A percentile compares a stretch with the other conserved stretches of the same genome.
Evolutionary conservation across 1,139 yeast genomes (phyloP).

Genomic region (Schwanniomyces etchellsii): DNA sequence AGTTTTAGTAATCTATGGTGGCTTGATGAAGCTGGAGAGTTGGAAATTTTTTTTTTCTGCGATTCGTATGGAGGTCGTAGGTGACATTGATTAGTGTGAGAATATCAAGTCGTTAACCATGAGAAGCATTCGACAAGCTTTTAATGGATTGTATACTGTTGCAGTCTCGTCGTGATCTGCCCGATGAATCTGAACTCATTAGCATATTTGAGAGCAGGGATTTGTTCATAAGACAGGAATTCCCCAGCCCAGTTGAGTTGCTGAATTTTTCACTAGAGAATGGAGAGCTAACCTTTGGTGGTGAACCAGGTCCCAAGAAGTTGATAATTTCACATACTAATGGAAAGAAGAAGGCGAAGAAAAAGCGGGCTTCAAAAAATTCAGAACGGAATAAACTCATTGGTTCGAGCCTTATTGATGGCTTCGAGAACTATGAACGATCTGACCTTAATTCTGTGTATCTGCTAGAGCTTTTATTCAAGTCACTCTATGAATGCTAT

Average conservation of each 20-base stretch:
- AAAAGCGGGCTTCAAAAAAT: constrained; percentile 5
- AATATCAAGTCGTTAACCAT: too few species aligned
- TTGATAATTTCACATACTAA: constrained; percentile 6
- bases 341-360: constrained; percentile 2
- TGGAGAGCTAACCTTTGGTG: constrained; percentile 7
- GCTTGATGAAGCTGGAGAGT: not conserved
- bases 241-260: too few species aligned
- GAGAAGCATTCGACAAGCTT: too few species aligned
- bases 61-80: too few species aligned
- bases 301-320: constrained; percentile 8
- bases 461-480: constrained; percentile 15
- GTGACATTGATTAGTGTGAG: too few species aligned
- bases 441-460: constrained; percentile 10
- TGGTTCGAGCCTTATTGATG: constrained; percentile 15
- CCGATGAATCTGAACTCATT: too few species aligned
- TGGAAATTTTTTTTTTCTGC: too few species aligned
- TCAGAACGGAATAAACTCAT: constrained; percentile 9
- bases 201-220: too few species aligned
- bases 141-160: too few species aligned
- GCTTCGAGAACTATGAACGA: constrained; percentile 11
- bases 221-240: too few species aligned
- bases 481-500: constrained; percentile 10
- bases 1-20: not conserved
- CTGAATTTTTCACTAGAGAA: too few species aligned
- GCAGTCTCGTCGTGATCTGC: too few species aligned